phyloP scores from a whole-genome alignment of 2,329 filamentous ascomycete species.

The Cladosporium sp. region DNA sequence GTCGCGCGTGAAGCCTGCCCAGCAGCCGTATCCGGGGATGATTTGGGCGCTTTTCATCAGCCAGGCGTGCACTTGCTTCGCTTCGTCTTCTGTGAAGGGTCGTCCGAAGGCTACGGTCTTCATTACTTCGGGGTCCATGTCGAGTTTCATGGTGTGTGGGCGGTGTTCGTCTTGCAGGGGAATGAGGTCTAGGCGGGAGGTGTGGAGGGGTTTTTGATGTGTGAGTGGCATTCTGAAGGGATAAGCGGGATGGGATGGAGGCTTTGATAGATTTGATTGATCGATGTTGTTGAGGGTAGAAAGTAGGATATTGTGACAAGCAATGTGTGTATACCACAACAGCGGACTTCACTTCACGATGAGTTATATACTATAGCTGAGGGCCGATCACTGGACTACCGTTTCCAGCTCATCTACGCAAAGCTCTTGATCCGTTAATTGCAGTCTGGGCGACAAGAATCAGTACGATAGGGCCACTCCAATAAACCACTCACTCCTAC shows the following conservation, averaged over 20 bases:
- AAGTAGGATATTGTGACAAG: no score
- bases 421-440: neutral
- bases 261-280: neutral
- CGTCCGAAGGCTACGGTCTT: slow-evolving; percentile 14
- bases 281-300: no score
- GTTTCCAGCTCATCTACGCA: neutral
- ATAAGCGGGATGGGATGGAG: neutral
- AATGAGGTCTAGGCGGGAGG: slow-evolving; percentile 4
- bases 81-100: slow-evolving; percentile 13
- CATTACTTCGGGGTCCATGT: slow-evolving; percentile 14
- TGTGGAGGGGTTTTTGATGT: slow-evolving; percentile 5
- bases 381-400: neutral
- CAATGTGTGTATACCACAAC: no score
- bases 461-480: neutral
- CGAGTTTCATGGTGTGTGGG: slow-evolving; percentile 9
- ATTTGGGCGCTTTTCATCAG: slow-evolving; percentile 3
- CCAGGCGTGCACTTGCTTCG: slow-evolving; percentile 12
- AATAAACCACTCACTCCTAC: neutral
- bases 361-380: neutral
- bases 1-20: slow-evolving; percentile 8
- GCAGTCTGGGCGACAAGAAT: neutral
- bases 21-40: slow-evolving; percentile 9
- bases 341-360: no score
- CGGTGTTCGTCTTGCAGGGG: slow-evolving; percentile 10
- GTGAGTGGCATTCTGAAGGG: neutral